These are phyloP conservation scores for Tremellales sp. DNA, from an alignment of 1,284 basidiomycete species.

Conservation along the genomic window DNA sequence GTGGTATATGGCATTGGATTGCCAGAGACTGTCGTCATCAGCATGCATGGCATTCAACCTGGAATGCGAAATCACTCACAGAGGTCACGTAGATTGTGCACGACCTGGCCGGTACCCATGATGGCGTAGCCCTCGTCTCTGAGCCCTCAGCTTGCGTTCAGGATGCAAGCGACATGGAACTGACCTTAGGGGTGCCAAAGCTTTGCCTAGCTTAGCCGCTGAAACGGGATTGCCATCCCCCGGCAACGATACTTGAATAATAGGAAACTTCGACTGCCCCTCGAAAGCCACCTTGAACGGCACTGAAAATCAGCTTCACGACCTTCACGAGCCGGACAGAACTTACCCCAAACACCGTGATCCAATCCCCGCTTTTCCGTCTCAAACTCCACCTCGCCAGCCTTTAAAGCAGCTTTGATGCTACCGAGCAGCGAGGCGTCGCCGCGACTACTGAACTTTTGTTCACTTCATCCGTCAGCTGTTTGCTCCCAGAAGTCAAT, in stretches of 20 bases:
- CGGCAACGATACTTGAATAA: constrained; percentile 50
- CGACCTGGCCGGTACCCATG: constrained; percentile 41
- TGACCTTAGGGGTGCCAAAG: constrained; percentile 39
- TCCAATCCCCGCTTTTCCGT: constrained; percentile 46
- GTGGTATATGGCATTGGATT: constrained; percentile 19
- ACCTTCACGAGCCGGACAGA: not conserved
- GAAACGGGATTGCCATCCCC: constrained; percentile 35
- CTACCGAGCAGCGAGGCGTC: constrained; percentile 27
- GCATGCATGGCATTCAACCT: not conserved
- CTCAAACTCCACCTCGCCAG: constrained; percentile 23
- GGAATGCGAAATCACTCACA: constrained; percentile 17
- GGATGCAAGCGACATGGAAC: not conserved
- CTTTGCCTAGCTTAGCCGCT: constrained; percentile 46
- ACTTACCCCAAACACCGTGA: constrained; percentile 50
- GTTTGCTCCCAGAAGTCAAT: not conserved
- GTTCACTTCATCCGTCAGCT: constrained; percentile 15
- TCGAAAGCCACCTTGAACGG: constrained; percentile 49
- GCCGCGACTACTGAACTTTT: constrained; percentile 36
- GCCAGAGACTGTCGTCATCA: constrained; percentile 17
- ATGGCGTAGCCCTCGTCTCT: constrained; percentile 41
- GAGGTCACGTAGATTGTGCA: constrained; percentile 46
- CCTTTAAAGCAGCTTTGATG: constrained; percentile 31
- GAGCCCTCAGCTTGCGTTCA: not conserved
- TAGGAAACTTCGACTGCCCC: constrained; percentile 36
- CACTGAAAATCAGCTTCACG: constrained; percentile 25